These are phyloP conservation scores for Kazachstania sp. DNA, from an alignment of 1,139 yeast species.

Conservation along the genomic window DNA sequence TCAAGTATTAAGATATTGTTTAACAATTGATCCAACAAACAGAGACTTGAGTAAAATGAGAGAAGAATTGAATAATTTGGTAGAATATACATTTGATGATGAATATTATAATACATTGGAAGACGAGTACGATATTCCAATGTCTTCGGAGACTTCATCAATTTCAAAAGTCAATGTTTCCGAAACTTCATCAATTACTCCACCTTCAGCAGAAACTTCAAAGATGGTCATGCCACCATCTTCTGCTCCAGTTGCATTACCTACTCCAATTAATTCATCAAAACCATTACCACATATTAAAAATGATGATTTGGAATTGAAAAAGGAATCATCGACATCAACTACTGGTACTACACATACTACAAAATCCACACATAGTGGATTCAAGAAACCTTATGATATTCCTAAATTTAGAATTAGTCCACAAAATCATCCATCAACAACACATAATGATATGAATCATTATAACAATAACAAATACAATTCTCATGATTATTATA, in stretches of 20 bases:
- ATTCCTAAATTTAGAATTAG: constrained; percentile 10
- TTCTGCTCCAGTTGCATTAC: constrained; percentile 21
- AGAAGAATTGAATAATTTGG: constrained; percentile 49
- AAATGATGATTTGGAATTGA: constrained; percentile 6
- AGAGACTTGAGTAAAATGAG: constrained; percentile 58
- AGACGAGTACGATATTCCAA: constrained; percentile 20
- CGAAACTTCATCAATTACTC: background rate
- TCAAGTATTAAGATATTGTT: constrained; percentile 65
- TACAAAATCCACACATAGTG: background rate
- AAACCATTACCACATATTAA: constrained; percentile 11
- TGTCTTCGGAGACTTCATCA: background rate
- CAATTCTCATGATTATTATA: constrained; percentile 3
- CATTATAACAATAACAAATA: background rate
- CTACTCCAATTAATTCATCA: constrained; percentile 18
- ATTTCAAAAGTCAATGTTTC: background rate
- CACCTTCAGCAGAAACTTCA: constrained; percentile 1
- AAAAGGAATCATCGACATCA: background rate
- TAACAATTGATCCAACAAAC: constrained; percentile 82
- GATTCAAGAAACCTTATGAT: constrained; percentile 7
- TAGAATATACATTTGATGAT: constrained; percentile 77
- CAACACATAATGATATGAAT: constrained; percentile 1
- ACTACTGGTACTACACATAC: background rate
- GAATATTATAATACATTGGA: constrained; percentile 43
- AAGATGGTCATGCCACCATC: constrained; percentile 20
- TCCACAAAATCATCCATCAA: constrained; percentile 5